Evolutionary conservation across 345 rosid genomes (phyloP).

Genomic region (Eutrema japonicum): DNA sequence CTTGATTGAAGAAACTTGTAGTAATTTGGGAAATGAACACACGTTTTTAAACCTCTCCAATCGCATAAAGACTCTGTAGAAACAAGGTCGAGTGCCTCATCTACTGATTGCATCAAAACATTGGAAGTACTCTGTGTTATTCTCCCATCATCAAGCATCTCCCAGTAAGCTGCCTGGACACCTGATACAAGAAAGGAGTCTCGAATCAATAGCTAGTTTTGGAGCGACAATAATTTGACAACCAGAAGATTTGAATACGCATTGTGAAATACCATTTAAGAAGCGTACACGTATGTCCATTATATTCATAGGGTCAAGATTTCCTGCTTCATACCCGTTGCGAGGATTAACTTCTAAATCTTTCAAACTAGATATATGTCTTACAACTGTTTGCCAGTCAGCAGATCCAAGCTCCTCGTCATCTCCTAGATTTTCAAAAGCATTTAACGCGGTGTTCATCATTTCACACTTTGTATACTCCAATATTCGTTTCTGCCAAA

Average conservation of each 20-base stretch:
- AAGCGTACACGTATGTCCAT: conserved; percentile 80
- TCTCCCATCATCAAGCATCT: conserved; percentile 93
- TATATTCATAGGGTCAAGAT: conserved; percentile 59
- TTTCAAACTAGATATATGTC: conserved; percentile 66
- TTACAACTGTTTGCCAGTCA: conserved; percentile 80
- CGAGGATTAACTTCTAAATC: conserved; percentile 63
- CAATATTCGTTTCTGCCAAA: conserved; percentile 68
- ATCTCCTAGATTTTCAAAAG: conserved; percentile 84
- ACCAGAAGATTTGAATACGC: neutral
- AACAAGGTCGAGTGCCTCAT: conserved; percentile 78
- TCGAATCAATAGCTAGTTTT: conserved; percentile 20
- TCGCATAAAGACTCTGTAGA: conserved; percentile 69
- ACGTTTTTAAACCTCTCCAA: conserved; percentile 74
- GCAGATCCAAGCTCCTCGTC: conserved; percentile 97
- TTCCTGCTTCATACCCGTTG: conserved; percentile 46
- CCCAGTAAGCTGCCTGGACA: conserved; percentile 96
- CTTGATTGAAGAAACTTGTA: conserved; percentile 70
- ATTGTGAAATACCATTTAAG: conserved; percentile 64
- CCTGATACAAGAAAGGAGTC: conserved; percentile 52
- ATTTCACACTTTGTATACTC: conserved; percentile 85
- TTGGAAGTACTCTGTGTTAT: conserved; percentile 64
- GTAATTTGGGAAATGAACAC: conserved; percentile 69
- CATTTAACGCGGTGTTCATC: conserved; percentile 76
- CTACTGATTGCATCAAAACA: conserved; percentile 86
- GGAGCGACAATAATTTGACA: conserved; percentile 7